These are phyloP conservation scores for Cymbidium sinense DNA, from an alignment of 106 monocot genomes.

Conservation along the genomic window DNA sequence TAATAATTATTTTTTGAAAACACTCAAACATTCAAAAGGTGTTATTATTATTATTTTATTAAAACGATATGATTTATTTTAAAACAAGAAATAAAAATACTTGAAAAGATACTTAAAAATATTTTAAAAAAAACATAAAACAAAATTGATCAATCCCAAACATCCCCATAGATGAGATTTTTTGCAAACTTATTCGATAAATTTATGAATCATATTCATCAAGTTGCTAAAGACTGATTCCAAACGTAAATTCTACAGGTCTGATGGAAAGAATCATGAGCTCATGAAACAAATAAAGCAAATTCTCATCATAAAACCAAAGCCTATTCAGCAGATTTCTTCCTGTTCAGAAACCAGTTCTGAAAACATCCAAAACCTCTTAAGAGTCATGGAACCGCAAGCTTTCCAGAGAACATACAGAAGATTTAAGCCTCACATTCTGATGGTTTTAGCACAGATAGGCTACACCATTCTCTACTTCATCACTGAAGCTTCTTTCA, in stretches of 20 bases:
- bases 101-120: no score
- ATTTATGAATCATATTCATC: no score
- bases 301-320: background rate
- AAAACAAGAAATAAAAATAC: no score
- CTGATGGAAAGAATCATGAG: no score
- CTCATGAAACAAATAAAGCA: background rate
- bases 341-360: background rate
- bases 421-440: conserved; percentile 64
- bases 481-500: conserved; percentile 84
- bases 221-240: background rate
- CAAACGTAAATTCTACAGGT: background rate
- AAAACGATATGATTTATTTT: no score
- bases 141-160: no score
- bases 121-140: no score
- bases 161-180: no score
- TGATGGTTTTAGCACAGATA: conserved; percentile 66
- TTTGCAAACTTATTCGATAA: no score
- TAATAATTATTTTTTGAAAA: no score
- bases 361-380: background rate
- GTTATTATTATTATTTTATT: no score
- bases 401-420: conserved; percentile 15
- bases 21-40: no score
- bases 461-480: conserved; percentile 86
- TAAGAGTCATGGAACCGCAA: background rate
- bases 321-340: background rate